Evolutionary conservation across 148 eudicot genomes (phyloP), one percentile per base, ranked within the genome.

Genomic region (Amaranthus palmeri): DNA sequence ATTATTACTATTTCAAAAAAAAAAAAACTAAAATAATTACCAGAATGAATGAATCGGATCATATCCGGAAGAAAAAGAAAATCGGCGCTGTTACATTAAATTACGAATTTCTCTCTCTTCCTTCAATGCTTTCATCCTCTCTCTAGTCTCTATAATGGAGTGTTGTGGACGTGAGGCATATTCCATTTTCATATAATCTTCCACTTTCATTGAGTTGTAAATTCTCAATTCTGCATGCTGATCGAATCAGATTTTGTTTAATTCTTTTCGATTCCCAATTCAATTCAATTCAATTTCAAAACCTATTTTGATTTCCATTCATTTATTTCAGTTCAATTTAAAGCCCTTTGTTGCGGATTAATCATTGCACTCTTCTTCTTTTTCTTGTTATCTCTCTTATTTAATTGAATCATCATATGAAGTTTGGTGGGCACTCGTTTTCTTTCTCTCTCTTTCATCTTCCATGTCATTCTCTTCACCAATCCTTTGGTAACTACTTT

Each of bases 351-450:
- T 36, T 61, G 6, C 25, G 4, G 36, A 10, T 57, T 45, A 3
- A 53, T 68, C 4, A 8, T 52, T 54, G 9, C 44, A 13, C 13
- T 42, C 17, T 25, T 25, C 36, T 25, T 25, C 36, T 25, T 25
- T 25, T 25, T 25, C 36, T 25, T 25, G 36, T 25, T 25, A 25
- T 25, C 36, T 25, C 2, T 25, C 36, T 25, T 4, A 10, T 10
- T 60, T 6, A 41, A 62, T 43, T 62, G 3, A 64, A 61, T 70
- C 50, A 51, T 81, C 80, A 74, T 75, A 85, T 87, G 90, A 85
- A 83, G 86, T 83, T 81, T 77, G 84, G 75, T 67, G 83, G 83
- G 36, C 15, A 8, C 13, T 70, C 79, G 42, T 77, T 67, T 47
- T 52, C 63, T 64, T 41, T 65, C 64, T 65, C 68, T 48, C 46